Percentiles rank a stretch among this genome's conserved stretches.
Evolutionary conservation across 148 eudicot genomes (phyloP).

Genomic region (Gaultheria prostrata): DNA sequence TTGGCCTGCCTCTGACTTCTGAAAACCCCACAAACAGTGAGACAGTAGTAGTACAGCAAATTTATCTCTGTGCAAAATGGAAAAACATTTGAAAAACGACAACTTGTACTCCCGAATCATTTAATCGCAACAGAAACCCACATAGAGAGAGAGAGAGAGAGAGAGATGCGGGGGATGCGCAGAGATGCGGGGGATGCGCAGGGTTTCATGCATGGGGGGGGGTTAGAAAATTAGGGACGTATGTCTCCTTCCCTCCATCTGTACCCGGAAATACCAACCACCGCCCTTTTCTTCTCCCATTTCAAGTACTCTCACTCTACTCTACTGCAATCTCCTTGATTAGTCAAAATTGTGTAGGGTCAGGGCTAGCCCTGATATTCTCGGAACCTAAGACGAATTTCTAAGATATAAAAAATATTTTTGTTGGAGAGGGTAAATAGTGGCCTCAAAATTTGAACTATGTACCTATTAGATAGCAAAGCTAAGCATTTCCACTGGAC

Average conservation of each 20-base stretch:
- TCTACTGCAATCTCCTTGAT: no score
- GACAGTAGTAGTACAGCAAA: neutral
- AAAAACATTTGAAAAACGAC: constrained; percentile 1
- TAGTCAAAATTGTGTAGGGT: no score
- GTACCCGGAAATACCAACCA: constrained; percentile 4
- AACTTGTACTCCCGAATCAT: neutral
- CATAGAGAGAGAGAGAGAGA: neutral
- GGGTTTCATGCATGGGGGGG: constrained; percentile 3
- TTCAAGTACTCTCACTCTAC: neutral
- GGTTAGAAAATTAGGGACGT: neutral
- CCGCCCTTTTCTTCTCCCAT: neutral
- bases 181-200: neutral
- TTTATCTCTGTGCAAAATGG: neutral
- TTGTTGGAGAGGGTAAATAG: no score
- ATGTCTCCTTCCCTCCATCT: constrained; percentile 13
- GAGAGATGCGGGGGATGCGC: constrained; percentile 1
- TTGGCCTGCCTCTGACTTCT: constrained; percentile 15
- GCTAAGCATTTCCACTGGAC: no score
- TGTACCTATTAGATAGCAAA: no score
- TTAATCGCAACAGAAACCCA: neutral
- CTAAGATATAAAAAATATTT: no score
- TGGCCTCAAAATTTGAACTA: no score
- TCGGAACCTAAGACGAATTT: no score
- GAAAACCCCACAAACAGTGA: constrained; percentile 3
- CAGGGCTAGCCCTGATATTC: no score